These are phyloP conservation scores for Plasmodium sp. DNA, from an alignment of 169 alveolate genomes.

Conservation along the genomic window DNA sequence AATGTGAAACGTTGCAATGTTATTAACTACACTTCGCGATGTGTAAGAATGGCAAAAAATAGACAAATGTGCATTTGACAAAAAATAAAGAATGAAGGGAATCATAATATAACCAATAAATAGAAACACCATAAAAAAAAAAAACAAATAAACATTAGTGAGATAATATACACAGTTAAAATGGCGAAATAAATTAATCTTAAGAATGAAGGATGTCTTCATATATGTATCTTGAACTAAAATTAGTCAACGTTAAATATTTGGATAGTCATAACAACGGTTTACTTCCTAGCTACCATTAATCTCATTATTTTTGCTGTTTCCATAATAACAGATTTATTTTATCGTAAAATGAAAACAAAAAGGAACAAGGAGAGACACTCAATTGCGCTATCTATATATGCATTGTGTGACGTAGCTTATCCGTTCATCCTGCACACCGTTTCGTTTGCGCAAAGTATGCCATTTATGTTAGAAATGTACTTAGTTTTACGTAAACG, in stretches of 20 bases:
- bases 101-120: too few relatives aligned
- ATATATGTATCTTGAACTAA: neutral
- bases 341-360: neutral
- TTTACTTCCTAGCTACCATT: neutral
- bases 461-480: neutral
- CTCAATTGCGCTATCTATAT: neutral
- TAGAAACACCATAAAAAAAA: too few relatives aligned
- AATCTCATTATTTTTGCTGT: neutral
- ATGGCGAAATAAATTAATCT: neutral
- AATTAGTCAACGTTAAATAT: neutral
- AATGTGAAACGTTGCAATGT: too few relatives aligned
- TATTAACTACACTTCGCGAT: too few relatives aligned
- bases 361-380: neutral
- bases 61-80: too few relatives aligned
- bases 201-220: neutral
- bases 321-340: neutral
- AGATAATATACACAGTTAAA: neutral
- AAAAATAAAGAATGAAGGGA: too few relatives aligned
- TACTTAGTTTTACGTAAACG: neutral
- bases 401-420: neutral
- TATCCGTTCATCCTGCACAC: neutral
- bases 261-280: neutral
- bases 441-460: neutral
- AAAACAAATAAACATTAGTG: too few relatives aligned
- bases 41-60: too few relatives aligned